phyloP scores from a whole-genome alignment of 129 eudicot genomes.

The sunflower (Helianthus annuus) region HanXRQr2.0-SUNRISE NC_035449.2:185927021-185927520 shows the following conservation, averaged over 20 bases:
- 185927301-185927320: slow-evolving; percentile 75
- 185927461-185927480: too few relatives aligned
- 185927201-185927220: background rate
- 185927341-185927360: slow-evolving; percentile 57
- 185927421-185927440: slow-evolving; percentile 53
- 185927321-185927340: slow-evolving; percentile 64
- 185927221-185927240: background rate
- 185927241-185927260: slow-evolving; percentile 16
- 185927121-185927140: background rate
- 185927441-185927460: slow-evolving; percentile 39
- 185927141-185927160: background rate
- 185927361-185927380: slow-evolving; percentile 63
- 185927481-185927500: too few relatives aligned
- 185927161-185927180: slow-evolving; percentile 18
- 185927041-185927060: too few relatives aligned
- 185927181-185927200: slow-evolving; percentile 20
- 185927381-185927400: slow-evolving; percentile 51
- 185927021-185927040: too few relatives aligned
- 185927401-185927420: slow-evolving; percentile 41
- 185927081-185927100: too few relatives aligned
- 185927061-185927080: too few relatives aligned
- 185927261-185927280: background rate
- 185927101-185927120: too few relatives aligned
- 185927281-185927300: slow-evolving; percentile 43
- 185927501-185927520: too few relatives aligned